A percentile compares a stretch with the other conserved stretches of the same genome.
Evolutionary conservation across 176 grass and related monocot species (phyloP).

Genomic region (Phoenix roebelenii): DNA sequence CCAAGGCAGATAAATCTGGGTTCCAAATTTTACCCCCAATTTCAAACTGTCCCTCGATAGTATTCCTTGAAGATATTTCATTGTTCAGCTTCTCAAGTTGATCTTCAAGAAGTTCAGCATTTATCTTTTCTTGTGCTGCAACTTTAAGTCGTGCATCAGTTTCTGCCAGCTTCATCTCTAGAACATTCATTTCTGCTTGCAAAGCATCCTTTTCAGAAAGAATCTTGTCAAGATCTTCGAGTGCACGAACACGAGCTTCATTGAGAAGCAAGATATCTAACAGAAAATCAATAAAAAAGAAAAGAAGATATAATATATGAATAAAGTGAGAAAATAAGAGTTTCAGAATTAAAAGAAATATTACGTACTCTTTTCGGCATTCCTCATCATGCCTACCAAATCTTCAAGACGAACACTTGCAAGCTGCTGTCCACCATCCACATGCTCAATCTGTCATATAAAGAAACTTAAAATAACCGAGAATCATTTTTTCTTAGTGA

Average conservation of each 20-base stretch:
- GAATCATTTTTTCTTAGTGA: too few relatives aligned
- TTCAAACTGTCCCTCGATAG: constrained; percentile 13
- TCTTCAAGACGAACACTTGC: constrained; percentile 50
- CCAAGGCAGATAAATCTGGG: too few relatives aligned
- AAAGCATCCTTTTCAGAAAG: constrained; percentile 78
- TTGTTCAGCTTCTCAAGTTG: constrained; percentile 26
- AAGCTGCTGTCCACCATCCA: constrained; percentile 23
- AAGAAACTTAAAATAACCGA: constrained; percentile 1
- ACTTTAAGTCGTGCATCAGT: constrained; percentile 27
- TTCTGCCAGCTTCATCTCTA: constrained; percentile 66
- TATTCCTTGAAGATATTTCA: constrained; percentile 27
- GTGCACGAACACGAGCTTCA: constrained; percentile 65
- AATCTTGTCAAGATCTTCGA: constrained; percentile 69
- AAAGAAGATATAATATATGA: constrained; percentile 10
- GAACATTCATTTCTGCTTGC: constrained; percentile 45
- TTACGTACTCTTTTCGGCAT: constrained; percentile 61
- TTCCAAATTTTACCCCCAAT: too few relatives aligned
- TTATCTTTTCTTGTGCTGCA: constrained; percentile 32
- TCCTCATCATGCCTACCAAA: constrained; percentile 62
- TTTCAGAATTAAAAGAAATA: constrained; percentile 1
- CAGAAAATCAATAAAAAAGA: constrained; percentile 3
- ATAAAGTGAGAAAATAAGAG: constrained; percentile 18
- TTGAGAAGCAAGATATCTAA: constrained; percentile 95
- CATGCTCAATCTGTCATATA: constrained; percentile 31
- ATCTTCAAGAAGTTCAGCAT: constrained; percentile 29